Conservation (phyloP, 768 basidiomycete genomes). For the Tulasnella sp. region DNA sequence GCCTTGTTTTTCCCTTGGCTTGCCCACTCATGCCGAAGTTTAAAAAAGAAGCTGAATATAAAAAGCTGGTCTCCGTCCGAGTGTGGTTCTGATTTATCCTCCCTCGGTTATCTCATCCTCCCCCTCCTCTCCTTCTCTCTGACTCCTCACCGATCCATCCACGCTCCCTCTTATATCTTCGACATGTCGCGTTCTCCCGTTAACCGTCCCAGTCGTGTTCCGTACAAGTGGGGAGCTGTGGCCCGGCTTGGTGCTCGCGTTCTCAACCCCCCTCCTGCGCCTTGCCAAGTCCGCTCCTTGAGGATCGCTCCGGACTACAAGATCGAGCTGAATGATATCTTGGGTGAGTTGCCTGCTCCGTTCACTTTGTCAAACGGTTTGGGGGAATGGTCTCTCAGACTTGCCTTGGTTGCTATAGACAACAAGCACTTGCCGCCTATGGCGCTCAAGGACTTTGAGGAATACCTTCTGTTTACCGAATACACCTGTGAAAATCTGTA, state of each 20-base stretch:
- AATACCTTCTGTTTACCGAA: constrained; percentile 13
- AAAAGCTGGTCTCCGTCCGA: too few relatives aligned
- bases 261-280: constrained; percentile 10
- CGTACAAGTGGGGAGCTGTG: not conserved
- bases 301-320: constrained; percentile 2
- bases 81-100: too few relatives aligned
- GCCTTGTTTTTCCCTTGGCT: too few relatives aligned
- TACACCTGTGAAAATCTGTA: constrained; percentile 10
- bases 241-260: constrained; percentile 7
- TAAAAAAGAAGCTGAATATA: too few relatives aligned
- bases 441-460: constrained; percentile 15
- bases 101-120: too few relatives aligned
- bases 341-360: not conserved
- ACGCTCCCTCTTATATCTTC: not conserved
- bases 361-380: not conserved
- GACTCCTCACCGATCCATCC: too few relatives aligned
- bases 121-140: too few relatives aligned
- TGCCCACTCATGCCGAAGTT: too few relatives aligned
- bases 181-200: not conserved
- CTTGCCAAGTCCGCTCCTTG: not conserved
- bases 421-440: constrained; percentile 11
- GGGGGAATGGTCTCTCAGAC: not conserved
- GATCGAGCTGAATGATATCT: constrained; percentile 9
- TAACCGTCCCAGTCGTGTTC: not conserved
- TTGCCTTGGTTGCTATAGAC: not conserved